phyloP scores from a whole-genome alignment of 2,329 filamentous ascomycete genomes.

The Elsinoe batatas region DNA sequence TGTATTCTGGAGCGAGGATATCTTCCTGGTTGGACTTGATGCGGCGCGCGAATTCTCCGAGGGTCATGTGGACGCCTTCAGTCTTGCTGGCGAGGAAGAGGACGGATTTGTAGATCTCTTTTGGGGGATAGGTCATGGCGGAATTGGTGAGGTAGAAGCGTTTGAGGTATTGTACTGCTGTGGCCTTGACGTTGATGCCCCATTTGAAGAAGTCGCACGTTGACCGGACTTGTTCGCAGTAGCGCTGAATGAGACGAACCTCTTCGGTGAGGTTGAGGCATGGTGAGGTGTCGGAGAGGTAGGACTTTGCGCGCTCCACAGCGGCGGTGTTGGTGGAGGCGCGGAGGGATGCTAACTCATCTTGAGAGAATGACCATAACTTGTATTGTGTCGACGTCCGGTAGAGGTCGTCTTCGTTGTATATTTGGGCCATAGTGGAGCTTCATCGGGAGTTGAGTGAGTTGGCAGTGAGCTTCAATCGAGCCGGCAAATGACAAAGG shows the following conservation, averaged over 20 bases:
- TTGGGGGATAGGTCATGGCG: constrained; percentile 90
- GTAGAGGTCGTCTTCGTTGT: constrained; percentile 89
- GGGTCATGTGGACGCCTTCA: constrained; percentile 67
- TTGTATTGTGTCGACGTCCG: constrained; percentile 81
- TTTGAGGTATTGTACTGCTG: constrained; percentile 79
- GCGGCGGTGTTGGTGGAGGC: constrained; percentile 71
- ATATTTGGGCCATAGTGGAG: constrained; percentile 11
- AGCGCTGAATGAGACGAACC: constrained; percentile 68
- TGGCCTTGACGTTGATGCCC: constrained; percentile 56
- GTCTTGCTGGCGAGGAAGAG: constrained; percentile 92
- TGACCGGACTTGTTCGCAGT: constrained; percentile 43
- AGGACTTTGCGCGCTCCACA: constrained; percentile 53
- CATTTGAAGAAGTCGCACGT: constrained; percentile 52
- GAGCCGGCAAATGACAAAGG: constrained; percentile 1
- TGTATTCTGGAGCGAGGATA: constrained; percentile 82
- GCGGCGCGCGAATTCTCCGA: constrained; percentile 46
- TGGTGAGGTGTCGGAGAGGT: constrained; percentile 41
- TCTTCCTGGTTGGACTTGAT: constrained; percentile 60
- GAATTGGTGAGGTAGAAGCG: constrained; percentile 95
- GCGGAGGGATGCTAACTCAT: constrained; percentile 61
- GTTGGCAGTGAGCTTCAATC: constrained; percentile 3
- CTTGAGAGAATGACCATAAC: constrained; percentile 81
- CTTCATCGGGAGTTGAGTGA: not conserved
- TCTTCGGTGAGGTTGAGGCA: constrained; percentile 81
- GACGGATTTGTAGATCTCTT: constrained; percentile 77